These are phyloP conservation scores for Raphanus hybrid DNA, from an alignment of 441 rosid species.

Conservation along the genomic window DNA sequence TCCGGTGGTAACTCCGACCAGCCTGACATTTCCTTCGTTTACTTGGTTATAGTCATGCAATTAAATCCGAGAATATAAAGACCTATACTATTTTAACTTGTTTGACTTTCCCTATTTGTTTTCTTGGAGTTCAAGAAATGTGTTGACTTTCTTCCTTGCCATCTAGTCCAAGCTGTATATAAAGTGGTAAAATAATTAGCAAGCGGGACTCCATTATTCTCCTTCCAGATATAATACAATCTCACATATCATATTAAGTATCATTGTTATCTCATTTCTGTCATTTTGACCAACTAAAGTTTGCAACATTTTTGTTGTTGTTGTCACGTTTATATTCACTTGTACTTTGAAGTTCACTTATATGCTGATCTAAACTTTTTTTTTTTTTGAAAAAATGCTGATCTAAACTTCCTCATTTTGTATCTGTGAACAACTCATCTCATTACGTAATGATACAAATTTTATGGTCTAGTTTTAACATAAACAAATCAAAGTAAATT, in stretches of 20 bases:
- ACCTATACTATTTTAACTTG: neutral
- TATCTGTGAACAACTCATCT: neutral
- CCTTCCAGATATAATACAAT: neutral
- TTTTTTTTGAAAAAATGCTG: neutral
- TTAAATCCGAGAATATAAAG: neutral
- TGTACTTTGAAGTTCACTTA: neutral
- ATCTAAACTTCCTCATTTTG: neutral
- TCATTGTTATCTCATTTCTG: neutral
- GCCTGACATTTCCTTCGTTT: conserved; percentile 22
- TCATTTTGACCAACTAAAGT: neutral
- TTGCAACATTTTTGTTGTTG: neutral
- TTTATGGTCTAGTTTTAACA: neutral
- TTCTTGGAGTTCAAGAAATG: neutral
- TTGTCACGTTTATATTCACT: conserved; percentile 1
- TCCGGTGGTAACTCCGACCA: conserved; percentile 48
- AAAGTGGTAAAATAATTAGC: neutral
- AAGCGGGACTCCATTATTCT: neutral
- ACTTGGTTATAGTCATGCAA: neutral
- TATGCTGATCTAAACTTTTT: neutral
- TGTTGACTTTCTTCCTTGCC: neutral
- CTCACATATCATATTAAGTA: neutral
- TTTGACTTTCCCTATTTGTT: neutral
- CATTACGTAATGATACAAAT: neutral
- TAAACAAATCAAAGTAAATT: neutral
- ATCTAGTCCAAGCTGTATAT: neutral